phyloP scores from a whole-genome alignment of 2,329 filamentous ascomycete species.

The Fusarium tjaetaba region DNA sequence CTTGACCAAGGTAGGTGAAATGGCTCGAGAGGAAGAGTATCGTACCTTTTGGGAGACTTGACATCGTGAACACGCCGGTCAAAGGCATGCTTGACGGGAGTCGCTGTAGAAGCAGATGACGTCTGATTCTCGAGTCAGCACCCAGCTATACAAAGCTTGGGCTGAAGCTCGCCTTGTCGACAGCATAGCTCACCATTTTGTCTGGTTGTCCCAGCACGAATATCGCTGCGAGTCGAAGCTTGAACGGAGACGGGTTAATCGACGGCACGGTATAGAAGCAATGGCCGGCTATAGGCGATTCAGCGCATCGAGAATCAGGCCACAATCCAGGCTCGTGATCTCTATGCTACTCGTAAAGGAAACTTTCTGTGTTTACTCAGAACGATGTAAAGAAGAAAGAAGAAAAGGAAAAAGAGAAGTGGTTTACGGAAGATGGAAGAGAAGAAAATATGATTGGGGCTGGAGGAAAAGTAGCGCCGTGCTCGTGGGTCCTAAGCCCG shows the following conservation, averaged over 20 bases:
- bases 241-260: conserved; percentile 14
- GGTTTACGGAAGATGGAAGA: conserved; percentile 36
- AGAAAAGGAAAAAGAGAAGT: conserved; percentile 18
- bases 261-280: conserved; percentile 11
- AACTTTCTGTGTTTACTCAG: conserved; percentile 6
- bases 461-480: conserved; percentile 39
- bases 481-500: conserved; percentile 33
- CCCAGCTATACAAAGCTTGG: conserved; percentile 19
- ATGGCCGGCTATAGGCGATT: conserved; percentile 37
- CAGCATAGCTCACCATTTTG: conserved; percentile 40
- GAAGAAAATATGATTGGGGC: conserved; percentile 42
- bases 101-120: conserved; percentile 78
- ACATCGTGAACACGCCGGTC: conserved; percentile 84
- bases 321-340: conserved; percentile 39
- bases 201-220: conserved; percentile 4
- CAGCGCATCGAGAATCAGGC: conserved; percentile 37
- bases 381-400: conserved; percentile 27
- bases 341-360: conserved; percentile 17
- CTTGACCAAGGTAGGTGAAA: conserved; percentile 44
- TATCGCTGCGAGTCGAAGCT: conserved; percentile 27
- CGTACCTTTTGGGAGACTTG: conserved; percentile 90
- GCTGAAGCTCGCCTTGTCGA: conserved; percentile 13
- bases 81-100: conserved; percentile 77
- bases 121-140: conserved; percentile 56
- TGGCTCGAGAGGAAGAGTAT: conserved; percentile 33